Percentiles rank a stretch among this genome's conserved stretches.
Evolutionary conservation across 2,329 filamentous ascomycete species (phyloP).

Genomic region (Clonostachys byssicola): DNA sequence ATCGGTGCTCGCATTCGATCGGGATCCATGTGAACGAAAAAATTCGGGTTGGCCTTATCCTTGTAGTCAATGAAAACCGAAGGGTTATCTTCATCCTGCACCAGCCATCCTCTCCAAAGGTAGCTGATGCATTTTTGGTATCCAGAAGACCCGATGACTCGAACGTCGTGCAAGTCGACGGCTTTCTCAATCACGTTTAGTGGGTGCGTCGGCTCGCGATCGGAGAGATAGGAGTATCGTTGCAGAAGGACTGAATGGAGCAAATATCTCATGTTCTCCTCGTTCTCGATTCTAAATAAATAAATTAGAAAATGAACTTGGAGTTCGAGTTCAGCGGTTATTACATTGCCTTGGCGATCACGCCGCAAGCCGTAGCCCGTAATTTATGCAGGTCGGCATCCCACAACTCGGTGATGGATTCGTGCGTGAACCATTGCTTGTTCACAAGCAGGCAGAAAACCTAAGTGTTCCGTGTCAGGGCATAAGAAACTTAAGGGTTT

Average conservation of each 20-base stretch:
- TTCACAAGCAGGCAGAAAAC: slow-evolving; percentile 75
- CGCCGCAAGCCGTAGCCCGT: slow-evolving; percentile 79
- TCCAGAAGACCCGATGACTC: slow-evolving; percentile 84
- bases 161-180: slow-evolving; percentile 85
- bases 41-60: slow-evolving; percentile 72
- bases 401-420: slow-evolving; percentile 81
- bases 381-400: slow-evolving; percentile 81
- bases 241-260: slow-evolving; percentile 80
- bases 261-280: slow-evolving; percentile 75
- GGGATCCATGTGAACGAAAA: slow-evolving; percentile 82
- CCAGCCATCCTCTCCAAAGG: slow-evolving; percentile 92
- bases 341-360: slow-evolving; percentile 78
- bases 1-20: slow-evolving; percentile 89
- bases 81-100: slow-evolving; percentile 92
- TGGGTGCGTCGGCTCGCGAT: slow-evolving; percentile 67
- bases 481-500: slow-evolving; percentile 22
- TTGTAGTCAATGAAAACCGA: slow-evolving; percentile 87
- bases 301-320: not conserved
- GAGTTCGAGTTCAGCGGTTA: slow-evolving; percentile 9
- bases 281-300: slow-evolving; percentile 69
- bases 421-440: slow-evolving; percentile 71
- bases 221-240: slow-evolving; percentile 76
- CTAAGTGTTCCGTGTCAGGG: slow-evolving; percentile 57
- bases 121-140: slow-evolving; percentile 95
- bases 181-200: slow-evolving; percentile 90